Evolutionary conservation across 768 basidiomycete species (phyloP), one percentile per base, ranked within the genome.

Genomic region (Wakefieldia striispora): DNA sequence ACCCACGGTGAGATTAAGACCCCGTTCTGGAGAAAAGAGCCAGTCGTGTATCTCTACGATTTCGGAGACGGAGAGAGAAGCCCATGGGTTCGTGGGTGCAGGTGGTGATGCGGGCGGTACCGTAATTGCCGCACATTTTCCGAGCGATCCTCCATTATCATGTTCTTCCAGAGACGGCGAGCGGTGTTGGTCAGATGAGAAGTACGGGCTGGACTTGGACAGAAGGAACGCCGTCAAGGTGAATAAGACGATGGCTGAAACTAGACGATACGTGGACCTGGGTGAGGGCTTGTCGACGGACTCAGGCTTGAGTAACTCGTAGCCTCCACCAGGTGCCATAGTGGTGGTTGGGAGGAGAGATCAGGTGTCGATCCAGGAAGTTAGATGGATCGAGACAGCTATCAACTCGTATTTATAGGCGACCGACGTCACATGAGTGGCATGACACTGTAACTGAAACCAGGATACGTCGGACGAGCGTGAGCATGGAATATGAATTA

Each of bases 61-160:
- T 50, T 83, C 80, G 3, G 60, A 36, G 24, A 77, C 47, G 4
- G 73, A 68, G 42, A 84, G 71, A 13, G 79, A 75, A 6, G 74
- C 69, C 80, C 81, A 84, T 13, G 75, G 67, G 54, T 84, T 82
- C 35, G 65, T 48, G 3, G 71, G 70, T 3, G 70, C 72, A 10
- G 79, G 77, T 4, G 75, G 71, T 0, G 53, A 57, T 0, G 75
- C 76, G n/a, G 47, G 46, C 13, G 56, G 71, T 17, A 69, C 66
- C 4, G 60, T 43, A 19, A 43, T 47, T 6, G 74, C 45, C 2
- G 58, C 53, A 47, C 78, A 80, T 42, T 70, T 70, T 39, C 61
- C 58, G 21, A 72, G 36, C 24, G 35, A 48, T 43, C 46, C 56
- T 5, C 24, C 29, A 39, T 38, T 13, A 24, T 51, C 47, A 19